These are phyloP conservation scores for Nadsonia starkeyi-henricii DNA, from an alignment of 1,139 yeast genomes.

Conservation along the genomic window DNA sequence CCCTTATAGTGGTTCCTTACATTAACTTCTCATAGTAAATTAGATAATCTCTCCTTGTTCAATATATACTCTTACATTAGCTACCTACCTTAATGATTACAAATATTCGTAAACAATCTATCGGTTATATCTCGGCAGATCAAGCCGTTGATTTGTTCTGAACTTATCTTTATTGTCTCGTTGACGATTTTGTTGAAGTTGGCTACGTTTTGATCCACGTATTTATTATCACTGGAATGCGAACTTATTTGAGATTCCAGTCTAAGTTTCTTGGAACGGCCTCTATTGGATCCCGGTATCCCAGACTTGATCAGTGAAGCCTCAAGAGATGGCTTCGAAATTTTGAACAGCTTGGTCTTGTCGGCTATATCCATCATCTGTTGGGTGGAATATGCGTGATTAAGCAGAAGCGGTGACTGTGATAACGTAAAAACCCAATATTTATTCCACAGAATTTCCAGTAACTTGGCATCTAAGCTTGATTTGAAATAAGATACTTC, in stretches of 20 bases:
- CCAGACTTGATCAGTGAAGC: slow-evolving; percentile 2
- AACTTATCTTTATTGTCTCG: neutral
- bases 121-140: neutral
- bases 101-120: neutral
- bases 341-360: slow-evolving; percentile 12
- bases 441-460: slow-evolving; percentile 34
- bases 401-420: slow-evolving; percentile 18
- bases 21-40: too few relatives aligned
- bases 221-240: neutral
- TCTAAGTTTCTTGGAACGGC: neutral
- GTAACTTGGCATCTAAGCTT: slow-evolving; percentile 34
- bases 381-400: slow-evolving; percentile 25
- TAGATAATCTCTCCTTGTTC: too few relatives aligned
- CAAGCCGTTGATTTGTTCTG: neutral
- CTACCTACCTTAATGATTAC: neutral
- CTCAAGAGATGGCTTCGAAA: slow-evolving; percentile 6
- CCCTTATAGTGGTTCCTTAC: too few relatives aligned
- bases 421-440: slow-evolving; percentile 36
- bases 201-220: neutral
- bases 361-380: slow-evolving; percentile 17
- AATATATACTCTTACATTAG: too few relatives aligned
- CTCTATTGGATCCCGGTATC: neutral
- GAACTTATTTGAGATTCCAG: neutral
- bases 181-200: neutral
- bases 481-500: slow-evolving; percentile 52